Evolutionary conservation across 495 filamentous ascomycete species (phyloP).

Genomic region (Clohesyomyces aquaticus): DNA sequence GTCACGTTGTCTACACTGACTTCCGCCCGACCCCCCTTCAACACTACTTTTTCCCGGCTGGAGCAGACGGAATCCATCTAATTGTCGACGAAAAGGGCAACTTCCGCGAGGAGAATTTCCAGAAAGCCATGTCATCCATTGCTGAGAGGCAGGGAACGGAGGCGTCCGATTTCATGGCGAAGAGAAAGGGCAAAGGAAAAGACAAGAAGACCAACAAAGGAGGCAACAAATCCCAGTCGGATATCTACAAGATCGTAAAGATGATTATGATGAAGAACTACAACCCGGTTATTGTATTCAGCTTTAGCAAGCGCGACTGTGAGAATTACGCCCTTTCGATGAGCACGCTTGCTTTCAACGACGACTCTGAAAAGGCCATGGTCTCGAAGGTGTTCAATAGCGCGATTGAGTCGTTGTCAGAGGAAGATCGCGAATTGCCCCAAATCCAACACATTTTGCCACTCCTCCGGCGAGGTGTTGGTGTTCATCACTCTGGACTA

Average conservation of each 20-base stretch:
- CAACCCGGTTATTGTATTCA: conserved; percentile 98
- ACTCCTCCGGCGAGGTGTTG: conserved; percentile 86
- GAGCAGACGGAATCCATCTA: conserved; percentile 89
- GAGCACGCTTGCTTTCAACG: conserved; percentile 89
- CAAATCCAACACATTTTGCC: conserved; percentile 93
- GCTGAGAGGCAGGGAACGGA: conserved; percentile 88
- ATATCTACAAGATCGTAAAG: conserved; percentile 95
- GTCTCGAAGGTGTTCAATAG: conserved; percentile 90
- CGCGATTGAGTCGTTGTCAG: conserved; percentile 84
- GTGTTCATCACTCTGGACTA: conserved; percentile 94
- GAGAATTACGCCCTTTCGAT: conserved; percentile 84
- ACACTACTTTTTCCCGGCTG: conserved; percentile 96
- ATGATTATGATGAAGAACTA: conserved; percentile 98
- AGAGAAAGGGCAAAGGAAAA: conserved; percentile 81
- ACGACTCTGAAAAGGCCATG: conserved; percentile 94
- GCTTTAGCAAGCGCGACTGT: conserved; percentile 96
- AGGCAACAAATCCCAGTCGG: conserved; percentile 68
- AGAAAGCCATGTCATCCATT: conserved; percentile 87
- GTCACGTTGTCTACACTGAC: conserved; percentile 98
- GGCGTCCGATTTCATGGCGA: conserved; percentile 73
- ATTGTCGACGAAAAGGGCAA: conserved; percentile 94
- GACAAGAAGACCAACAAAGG: conserved; percentile 90
- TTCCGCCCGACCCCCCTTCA: conserved; percentile 95
- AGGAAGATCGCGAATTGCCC: conserved; percentile 82
- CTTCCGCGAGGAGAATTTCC: conserved; percentile 96